Conservation (phyloP, 495 filamentous ascomycete genomes). For the Neurospora sp. region DNA sequence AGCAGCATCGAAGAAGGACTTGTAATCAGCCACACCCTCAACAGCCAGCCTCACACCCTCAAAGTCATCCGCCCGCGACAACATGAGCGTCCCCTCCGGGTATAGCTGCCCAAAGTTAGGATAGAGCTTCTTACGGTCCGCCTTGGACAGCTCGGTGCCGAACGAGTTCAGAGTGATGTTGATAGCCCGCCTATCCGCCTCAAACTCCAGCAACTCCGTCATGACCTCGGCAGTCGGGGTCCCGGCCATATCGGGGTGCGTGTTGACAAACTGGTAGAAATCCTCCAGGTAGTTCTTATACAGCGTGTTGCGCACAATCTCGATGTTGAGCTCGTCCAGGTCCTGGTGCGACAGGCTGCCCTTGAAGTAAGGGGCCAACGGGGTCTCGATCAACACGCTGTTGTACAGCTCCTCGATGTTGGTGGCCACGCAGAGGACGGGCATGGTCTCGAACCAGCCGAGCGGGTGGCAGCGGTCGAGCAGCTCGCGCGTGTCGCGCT, state of each 20-base stretch:
- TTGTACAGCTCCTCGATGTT: slow-evolving; percentile 99
- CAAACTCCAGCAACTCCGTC: slow-evolving; percentile 89
- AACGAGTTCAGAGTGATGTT: slow-evolving; percentile 99
- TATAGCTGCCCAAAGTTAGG: slow-evolving; percentile 83
- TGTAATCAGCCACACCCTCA: slow-evolving; percentile 85
- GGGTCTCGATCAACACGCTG: slow-evolving; percentile 92
- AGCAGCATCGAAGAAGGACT: slow-evolving; percentile 85
- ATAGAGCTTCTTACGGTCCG: slow-evolving; percentile 91
- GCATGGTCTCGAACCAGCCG: slow-evolving; percentile 98
- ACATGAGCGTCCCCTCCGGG: slow-evolving; percentile 88
- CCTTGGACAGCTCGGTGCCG: slow-evolving; percentile 90
- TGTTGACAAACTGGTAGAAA: slow-evolving; percentile 86
- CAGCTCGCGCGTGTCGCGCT: slow-evolving; percentile 92
- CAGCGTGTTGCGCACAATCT: slow-evolving; percentile 95
- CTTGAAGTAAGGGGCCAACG: slow-evolving; percentile 94
- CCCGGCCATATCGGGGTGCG: slow-evolving; percentile 69
- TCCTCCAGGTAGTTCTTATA: slow-evolving; percentile 99
- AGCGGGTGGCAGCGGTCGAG: slow-evolving; percentile 93
- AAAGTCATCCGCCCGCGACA: slow-evolving; percentile 89
- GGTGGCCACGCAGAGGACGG: slow-evolving; percentile 91
- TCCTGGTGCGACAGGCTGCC: slow-evolving; percentile 88
- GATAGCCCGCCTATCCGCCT: slow-evolving; percentile 92
- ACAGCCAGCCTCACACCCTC: slow-evolving; percentile 89
- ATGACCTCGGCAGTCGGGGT: slow-evolving; percentile 91
- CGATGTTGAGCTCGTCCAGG: slow-evolving; percentile 97